Evolutionary conservation across 108 stramenopile species (phyloP).

Genomic region (Bacterosira constricta): DNA sequence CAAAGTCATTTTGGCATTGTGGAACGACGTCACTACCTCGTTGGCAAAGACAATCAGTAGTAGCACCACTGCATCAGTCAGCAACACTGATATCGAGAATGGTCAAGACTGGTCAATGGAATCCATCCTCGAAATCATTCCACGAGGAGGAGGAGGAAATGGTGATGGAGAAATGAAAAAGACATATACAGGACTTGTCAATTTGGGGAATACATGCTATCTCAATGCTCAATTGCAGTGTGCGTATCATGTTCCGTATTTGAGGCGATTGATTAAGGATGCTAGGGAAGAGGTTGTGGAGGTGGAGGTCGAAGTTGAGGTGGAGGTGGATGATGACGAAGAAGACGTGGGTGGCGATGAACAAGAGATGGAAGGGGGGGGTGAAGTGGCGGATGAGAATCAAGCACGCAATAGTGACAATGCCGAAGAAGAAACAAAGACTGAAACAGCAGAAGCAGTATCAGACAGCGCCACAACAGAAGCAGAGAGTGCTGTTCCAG

Average conservation of each 20-base stretch:
- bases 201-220: slow-evolving; percentile 87
- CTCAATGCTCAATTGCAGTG: slow-evolving; percentile 84
- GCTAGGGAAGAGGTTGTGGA: slow-evolving; percentile 33
- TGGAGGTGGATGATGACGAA: slow-evolving; percentile 25
- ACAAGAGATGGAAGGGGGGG: slow-evolving; percentile 1
- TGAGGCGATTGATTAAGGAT: slow-evolving; percentile 53
- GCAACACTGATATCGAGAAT: no score
- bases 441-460: background rate
- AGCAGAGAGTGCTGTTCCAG: background rate
- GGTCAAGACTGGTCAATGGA: slow-evolving; percentile 1
- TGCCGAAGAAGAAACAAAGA: slow-evolving; percentile 5
- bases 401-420: background rate
- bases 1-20: background rate
- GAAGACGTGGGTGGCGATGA: slow-evolving; percentile 45
- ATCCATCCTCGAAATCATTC: slow-evolving; percentile 25
- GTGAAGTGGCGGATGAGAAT: background rate
- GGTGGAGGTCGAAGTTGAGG: slow-evolving; percentile 37
- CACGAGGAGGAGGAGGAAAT: slow-evolving; percentile 33
- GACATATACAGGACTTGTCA: slow-evolving; percentile 55
- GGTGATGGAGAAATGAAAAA: background rate
- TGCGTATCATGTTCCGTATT: slow-evolving; percentile 79
- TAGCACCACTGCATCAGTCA: no score
- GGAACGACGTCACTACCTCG: slow-evolving; percentile 6
- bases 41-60: background rate
- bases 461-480: background rate